Evolutionary conservation across 352 stramenopile genomes (phyloP).

Genomic region (Pythium chondricola): DNA sequence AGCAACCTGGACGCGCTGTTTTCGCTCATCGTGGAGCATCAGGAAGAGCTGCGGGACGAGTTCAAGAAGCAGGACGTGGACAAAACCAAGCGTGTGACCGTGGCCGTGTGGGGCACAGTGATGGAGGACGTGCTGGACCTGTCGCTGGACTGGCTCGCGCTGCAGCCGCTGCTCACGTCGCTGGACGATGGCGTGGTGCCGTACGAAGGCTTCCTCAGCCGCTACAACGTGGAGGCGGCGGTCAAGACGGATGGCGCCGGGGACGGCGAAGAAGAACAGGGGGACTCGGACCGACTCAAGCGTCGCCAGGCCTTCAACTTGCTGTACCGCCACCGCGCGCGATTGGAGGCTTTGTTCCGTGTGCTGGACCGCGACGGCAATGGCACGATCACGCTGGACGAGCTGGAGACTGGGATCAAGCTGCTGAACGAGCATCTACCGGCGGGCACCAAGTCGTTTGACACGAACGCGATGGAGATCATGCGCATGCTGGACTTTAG

Average conservation of each 20-base stretch:
- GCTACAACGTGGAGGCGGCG: conserved; percentile 62
- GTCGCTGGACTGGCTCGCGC: conserved; percentile 68
- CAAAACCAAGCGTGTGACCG: conserved; percentile 33
- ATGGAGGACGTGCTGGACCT: conserved; percentile 80
- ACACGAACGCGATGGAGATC: conserved; percentile 59
- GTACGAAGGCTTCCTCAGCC: conserved; percentile 66
- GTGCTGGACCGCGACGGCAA: conserved; percentile 77
- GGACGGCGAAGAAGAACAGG: neutral
- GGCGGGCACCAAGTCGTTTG: conserved; percentile 57
- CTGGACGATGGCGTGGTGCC: conserved; percentile 65
- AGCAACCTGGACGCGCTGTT: conserved; percentile 84
- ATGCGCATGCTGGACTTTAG: conserved; percentile 86
- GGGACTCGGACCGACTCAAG: conserved; percentile 42
- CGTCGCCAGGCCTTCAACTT: conserved; percentile 71
- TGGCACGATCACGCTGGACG: conserved; percentile 75
- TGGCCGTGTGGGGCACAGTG: conserved; percentile 49
- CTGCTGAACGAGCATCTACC: conserved; percentile 78
- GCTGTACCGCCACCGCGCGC: conserved; percentile 74
- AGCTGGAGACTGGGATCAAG: conserved; percentile 75
- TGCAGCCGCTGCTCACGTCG: conserved; percentile 71
- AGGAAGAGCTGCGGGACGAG: conserved; percentile 47
- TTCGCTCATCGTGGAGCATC: conserved; percentile 74
- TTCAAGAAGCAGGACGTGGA: conserved; percentile 53
- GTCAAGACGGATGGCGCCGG: conserved; percentile 6
- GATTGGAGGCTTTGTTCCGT: conserved; percentile 79